Conservation (phyloP, 2,329 filamentous ascomycete species). For the Fusarium tupiense region DNA sequence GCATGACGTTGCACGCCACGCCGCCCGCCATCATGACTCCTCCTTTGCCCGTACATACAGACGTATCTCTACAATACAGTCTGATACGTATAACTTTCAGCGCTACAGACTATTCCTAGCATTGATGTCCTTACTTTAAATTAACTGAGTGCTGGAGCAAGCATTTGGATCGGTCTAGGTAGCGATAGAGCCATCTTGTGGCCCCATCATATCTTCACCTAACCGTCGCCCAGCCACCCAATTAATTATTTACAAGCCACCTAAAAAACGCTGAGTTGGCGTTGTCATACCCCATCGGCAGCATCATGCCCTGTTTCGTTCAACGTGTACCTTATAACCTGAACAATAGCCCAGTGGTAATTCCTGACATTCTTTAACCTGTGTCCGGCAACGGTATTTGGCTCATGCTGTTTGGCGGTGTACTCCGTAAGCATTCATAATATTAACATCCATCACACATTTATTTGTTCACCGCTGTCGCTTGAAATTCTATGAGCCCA, state of each 20-base stretch:
- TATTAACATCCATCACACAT: background rate
- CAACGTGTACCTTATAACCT: background rate
- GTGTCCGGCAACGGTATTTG: slow-evolving; percentile 4
- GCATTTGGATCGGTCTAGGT: background rate
- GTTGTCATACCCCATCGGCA: slow-evolving; percentile 35
- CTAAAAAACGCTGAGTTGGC: slow-evolving; percentile 17
- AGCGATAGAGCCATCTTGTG: background rate
- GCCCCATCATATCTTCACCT: slow-evolving; percentile 11
- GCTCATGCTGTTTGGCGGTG: slow-evolving; percentile 20
- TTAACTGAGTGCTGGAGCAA: background rate
- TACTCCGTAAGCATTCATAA: slow-evolving; percentile 8
- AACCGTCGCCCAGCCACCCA: slow-evolving; percentile 41
- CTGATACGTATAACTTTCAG: background rate
- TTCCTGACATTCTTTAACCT: background rate
- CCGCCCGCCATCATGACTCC: slow-evolving; percentile 27
- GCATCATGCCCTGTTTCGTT: slow-evolving; percentile 6
- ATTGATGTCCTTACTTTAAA: background rate
- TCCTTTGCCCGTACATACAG: background rate
- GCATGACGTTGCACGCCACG: slow-evolving; percentile 20
- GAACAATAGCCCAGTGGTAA: background rate
- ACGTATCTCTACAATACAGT: background rate
- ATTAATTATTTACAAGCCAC: slow-evolving; percentile 40
- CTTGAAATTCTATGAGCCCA: background rate
- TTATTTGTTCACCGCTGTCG: slow-evolving; percentile 18
- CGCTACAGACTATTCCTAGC: background rate